phyloP scores from a whole-genome alignment of 2,329 filamentous ascomycete species.

The Alternaria sp. region DNA sequence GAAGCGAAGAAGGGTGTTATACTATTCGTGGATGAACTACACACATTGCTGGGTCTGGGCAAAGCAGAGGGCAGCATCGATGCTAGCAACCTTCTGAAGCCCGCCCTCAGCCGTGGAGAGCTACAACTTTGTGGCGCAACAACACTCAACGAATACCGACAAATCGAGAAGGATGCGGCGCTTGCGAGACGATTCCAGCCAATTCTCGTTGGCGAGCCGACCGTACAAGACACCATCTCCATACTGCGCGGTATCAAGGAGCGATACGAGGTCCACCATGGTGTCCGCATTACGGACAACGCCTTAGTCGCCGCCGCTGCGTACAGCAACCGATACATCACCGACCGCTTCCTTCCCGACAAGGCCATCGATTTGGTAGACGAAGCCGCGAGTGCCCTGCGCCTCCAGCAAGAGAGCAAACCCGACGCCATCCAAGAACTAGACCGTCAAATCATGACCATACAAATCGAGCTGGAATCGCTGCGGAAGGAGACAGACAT shows the following conservation, averaged over 20 bases:
- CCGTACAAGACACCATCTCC: slow-evolving; percentile 89
- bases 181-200: slow-evolving; percentile 92
- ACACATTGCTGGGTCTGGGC: slow-evolving; percentile 87
- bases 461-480: slow-evolving; percentile 95
- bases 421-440: slow-evolving; percentile 92
- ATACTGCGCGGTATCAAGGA: slow-evolving; percentile 97
- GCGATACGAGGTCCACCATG: slow-evolving; percentile 96
- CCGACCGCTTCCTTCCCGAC: slow-evolving; percentile 92
- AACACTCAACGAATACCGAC: slow-evolving; percentile 87
- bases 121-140: slow-evolving; percentile 96
- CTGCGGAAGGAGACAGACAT: slow-evolving; percentile 92
- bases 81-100: slow-evolving; percentile 92
- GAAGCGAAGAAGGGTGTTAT: slow-evolving; percentile 89
- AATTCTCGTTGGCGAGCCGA: slow-evolving; percentile 90
- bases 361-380: slow-evolving; percentile 98
- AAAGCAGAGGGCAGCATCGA: slow-evolving; percentile 97
- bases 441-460: slow-evolving; percentile 94
- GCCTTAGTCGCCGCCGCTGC: slow-evolving; percentile 90
- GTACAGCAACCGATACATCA: slow-evolving; percentile 95
- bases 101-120: slow-evolving; percentile 88
- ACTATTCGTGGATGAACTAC: slow-evolving; percentile 92
- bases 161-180: slow-evolving; percentile 95
- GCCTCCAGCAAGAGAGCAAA: slow-evolving; percentile 95
- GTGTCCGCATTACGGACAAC: slow-evolving; percentile 90
- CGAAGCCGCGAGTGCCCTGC: slow-evolving; percentile 87